Percentiles rank a stretch among this genome's conserved stretches.
Conservation (phyloP, 495 filamentous ascomycete genomes). For the Chaetomium cochliodes region DNA sequence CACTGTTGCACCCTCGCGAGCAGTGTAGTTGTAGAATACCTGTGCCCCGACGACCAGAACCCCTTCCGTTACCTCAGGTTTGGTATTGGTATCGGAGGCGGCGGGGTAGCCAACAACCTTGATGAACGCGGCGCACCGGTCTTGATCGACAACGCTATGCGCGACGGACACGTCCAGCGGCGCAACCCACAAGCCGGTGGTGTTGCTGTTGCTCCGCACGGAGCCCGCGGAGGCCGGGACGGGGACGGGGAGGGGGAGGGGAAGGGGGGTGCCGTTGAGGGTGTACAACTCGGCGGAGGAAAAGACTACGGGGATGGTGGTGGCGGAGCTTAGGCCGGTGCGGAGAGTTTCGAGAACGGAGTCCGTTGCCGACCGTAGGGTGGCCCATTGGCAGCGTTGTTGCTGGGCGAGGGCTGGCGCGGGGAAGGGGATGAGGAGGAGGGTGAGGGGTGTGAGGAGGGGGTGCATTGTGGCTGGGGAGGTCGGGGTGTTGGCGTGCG, state of each 20-base stretch:
- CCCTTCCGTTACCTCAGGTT: neutral
- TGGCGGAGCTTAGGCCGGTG: neutral
- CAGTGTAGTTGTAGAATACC: neutral
- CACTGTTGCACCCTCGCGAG: neutral
- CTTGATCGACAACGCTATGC: neutral
- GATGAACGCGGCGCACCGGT: neutral
- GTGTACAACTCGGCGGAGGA: neutral
- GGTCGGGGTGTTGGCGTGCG: neutral
- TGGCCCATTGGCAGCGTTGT: neutral
- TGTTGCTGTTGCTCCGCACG: too few species aligned
- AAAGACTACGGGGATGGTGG: neutral
- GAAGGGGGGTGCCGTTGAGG: neutral
- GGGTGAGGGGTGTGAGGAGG: neutral
- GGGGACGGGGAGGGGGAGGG: neutral
- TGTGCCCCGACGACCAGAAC: neutral
- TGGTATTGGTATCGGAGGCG: too few species aligned
- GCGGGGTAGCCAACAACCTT: neutral
- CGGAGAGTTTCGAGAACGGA: neutral
- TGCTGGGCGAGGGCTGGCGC: neutral
- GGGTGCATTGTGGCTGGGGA: neutral
- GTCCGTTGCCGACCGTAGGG: neutral
- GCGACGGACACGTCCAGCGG: neutral
- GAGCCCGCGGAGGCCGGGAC: too few species aligned
- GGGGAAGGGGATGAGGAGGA: neutral
- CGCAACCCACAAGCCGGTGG: neutral